A percentile compares a stretch with the other conserved stretches of the same genome.
Conservation (phyloP, 208 protist species). For the Spongospora subterranea region DNA sequence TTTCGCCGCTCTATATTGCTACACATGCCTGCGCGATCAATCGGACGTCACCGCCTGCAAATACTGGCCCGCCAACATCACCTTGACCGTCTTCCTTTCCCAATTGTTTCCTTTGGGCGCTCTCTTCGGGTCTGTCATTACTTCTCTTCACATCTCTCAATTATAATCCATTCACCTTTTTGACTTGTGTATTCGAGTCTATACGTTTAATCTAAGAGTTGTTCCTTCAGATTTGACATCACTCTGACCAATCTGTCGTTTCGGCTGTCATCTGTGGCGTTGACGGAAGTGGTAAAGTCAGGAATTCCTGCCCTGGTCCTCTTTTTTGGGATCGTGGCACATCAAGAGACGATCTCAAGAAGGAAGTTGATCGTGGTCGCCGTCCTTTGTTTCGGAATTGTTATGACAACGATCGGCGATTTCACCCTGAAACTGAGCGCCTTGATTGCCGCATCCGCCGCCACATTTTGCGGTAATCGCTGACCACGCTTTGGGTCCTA, state of each 20-base stretch:
- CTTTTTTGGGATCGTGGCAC: not conserved
- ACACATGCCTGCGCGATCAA: not conserved
- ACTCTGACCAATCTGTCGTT: constrained; percentile 38
- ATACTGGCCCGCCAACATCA: constrained; percentile 22
- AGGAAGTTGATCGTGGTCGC: not conserved
- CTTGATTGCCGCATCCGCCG: not conserved
- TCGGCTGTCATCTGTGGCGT: constrained; percentile 16
- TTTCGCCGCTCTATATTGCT: constrained; percentile 16
- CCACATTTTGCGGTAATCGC: constrained; percentile 8
- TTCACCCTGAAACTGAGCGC: not conserved
- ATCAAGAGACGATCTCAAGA: not conserved
- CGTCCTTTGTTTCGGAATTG: not conserved
- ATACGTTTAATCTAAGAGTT: no score
- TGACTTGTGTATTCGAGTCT: not conserved
- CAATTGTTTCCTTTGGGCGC: constrained; percentile 17
- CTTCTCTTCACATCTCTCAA: no score
- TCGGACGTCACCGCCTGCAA: not conserved
- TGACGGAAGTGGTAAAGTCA: constrained; percentile 51
- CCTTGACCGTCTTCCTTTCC: not conserved
- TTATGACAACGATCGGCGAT: constrained; percentile 3
- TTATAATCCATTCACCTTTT: not conserved
- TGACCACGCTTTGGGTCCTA: no score
- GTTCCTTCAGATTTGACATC: constrained; percentile 34
- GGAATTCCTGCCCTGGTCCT: constrained; percentile 18
- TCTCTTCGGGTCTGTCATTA: constrained; percentile 36